phyloP scores from a whole-genome alignment of 140 eudicot genomes.

The Flaveria floridana region DNA sequence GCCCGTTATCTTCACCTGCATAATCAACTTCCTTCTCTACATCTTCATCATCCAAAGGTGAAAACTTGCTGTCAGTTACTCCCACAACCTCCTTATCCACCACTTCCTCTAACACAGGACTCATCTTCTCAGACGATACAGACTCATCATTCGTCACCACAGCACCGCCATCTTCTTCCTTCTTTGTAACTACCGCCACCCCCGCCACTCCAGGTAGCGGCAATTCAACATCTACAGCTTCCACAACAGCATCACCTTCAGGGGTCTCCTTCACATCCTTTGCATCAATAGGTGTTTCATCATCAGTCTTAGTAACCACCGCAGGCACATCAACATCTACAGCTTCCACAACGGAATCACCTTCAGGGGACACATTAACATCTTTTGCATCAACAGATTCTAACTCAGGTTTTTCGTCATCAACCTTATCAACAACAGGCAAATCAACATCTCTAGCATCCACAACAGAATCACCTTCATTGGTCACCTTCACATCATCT shows the following conservation, averaged over 20 bases:
- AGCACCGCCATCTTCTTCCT: constrained; percentile 39
- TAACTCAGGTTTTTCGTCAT: neutral
- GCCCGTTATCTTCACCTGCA: constrained; percentile 37
- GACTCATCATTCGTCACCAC: constrained; percentile 24
- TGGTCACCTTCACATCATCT: constrained; percentile 21
- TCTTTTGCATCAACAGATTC: constrained; percentile 12
- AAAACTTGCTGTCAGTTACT: constrained; percentile 37
- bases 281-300: constrained; percentile 26
- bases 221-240: constrained; percentile 39
- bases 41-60: constrained; percentile 32
- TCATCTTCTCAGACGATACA: constrained; percentile 19
- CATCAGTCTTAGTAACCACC: constrained; percentile 43
- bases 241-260: constrained; percentile 48
- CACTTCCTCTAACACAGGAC: constrained; percentile 24
- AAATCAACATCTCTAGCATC: constrained; percentile 40
- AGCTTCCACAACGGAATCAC: constrained; percentile 18
- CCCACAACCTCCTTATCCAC: constrained; percentile 49
- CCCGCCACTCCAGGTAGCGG: constrained; percentile 42
- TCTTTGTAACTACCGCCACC: constrained; percentile 48
- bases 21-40: constrained; percentile 38
- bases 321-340: constrained; percentile 17
- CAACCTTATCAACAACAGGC: neutral
- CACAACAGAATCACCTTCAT: constrained; percentile 47
- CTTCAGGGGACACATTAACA: constrained; percentile 15
- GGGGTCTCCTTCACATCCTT: constrained; percentile 26